Conservation (phyloP, 176 grass and related monocot genomes). For the Elaeis guineensis region DNA sequence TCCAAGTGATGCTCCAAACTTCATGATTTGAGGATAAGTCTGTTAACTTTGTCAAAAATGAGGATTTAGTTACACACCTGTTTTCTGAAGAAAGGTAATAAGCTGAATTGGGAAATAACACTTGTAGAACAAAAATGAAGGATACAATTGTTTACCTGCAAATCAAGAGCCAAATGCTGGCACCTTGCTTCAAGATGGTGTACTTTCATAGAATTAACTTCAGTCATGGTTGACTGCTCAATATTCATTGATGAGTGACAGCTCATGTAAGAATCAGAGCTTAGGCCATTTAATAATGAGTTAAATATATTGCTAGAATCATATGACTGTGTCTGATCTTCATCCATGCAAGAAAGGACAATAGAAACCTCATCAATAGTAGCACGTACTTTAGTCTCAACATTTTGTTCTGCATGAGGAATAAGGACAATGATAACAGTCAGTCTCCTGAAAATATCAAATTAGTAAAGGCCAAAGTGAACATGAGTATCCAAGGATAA, state of each 20-base stretch:
- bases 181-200: slow-evolving; percentile 76
- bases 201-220: slow-evolving; percentile 43
- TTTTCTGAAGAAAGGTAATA: too few relatives aligned
- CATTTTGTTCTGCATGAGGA: slow-evolving; percentile 61
- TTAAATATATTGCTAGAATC: slow-evolving; percentile 22
- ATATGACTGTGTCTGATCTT: slow-evolving; percentile 15
- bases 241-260: slow-evolving; percentile 55
- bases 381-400: slow-evolving; percentile 60
- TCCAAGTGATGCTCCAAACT: slow-evolving; percentile 47
- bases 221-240: slow-evolving; percentile 37
- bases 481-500: too few relatives aligned
- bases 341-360: slow-evolving; percentile 58
- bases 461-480: neutral
- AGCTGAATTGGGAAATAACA: too few relatives aligned
- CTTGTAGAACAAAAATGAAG: too few relatives aligned
- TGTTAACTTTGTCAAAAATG: slow-evolving; percentile 42
- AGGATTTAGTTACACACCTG: neutral
- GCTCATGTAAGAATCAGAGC: slow-evolving; percentile 51
- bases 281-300: slow-evolving; percentile 32
- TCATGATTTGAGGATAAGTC: slow-evolving; percentile 73
- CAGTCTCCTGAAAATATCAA: too few relatives aligned
- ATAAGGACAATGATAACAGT: slow-evolving; percentile 16
- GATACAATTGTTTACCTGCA: slow-evolving; percentile 47
- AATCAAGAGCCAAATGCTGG: slow-evolving; percentile 53
- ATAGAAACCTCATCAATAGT: slow-evolving; percentile 61